These are phyloP conservation scores for Pythium monospermum DNA, from an alignment of 352 stramenopile species.

Conservation along the genomic window DNA sequence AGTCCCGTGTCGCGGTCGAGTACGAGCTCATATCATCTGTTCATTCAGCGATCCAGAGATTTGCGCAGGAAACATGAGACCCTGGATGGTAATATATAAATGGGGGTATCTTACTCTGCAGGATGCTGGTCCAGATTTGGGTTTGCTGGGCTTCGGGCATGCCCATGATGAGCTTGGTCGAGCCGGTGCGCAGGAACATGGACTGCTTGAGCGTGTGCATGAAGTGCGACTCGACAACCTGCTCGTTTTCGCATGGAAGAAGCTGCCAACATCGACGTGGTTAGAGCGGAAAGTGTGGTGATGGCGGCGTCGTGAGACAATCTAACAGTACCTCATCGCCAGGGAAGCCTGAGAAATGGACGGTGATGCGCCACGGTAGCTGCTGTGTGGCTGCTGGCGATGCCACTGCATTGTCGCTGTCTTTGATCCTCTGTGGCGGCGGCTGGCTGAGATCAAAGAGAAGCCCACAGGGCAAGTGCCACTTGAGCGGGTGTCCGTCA, in stretches of 20 bases:
- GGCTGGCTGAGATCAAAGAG: constrained; percentile 51
- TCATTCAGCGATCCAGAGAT: no score
- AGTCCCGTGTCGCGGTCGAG: constrained; percentile 39
- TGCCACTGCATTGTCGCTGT: no score
- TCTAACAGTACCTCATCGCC: constrained; percentile 27
- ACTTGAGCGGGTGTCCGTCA: constrained; percentile 57
- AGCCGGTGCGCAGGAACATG: constrained; percentile 64
- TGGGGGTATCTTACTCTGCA: constrained; percentile 59
- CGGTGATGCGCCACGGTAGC: constrained; percentile 65
- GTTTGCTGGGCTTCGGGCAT: constrained; percentile 75
- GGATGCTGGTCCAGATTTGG: constrained; percentile 75
- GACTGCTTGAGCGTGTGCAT: constrained; percentile 85
- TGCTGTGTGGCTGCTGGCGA: not conserved
- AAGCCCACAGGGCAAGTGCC: constrained; percentile 73
- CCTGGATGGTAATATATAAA: no score
- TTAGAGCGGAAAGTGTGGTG: not conserved
- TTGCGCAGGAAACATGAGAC: no score
- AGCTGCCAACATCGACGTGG: constrained; percentile 29
- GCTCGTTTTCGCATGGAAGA: constrained; percentile 69
- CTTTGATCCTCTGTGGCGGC: no score
- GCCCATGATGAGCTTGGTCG: constrained; percentile 77
- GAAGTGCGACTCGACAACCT: constrained; percentile 73
- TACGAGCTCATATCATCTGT: constrained; percentile 40
- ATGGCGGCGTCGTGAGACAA: not conserved
- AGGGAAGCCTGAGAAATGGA: constrained; percentile 80